Base-by-base conservation (phyloP, 345 rosid genomes). In the Moricandia moricandioides region DNA sequence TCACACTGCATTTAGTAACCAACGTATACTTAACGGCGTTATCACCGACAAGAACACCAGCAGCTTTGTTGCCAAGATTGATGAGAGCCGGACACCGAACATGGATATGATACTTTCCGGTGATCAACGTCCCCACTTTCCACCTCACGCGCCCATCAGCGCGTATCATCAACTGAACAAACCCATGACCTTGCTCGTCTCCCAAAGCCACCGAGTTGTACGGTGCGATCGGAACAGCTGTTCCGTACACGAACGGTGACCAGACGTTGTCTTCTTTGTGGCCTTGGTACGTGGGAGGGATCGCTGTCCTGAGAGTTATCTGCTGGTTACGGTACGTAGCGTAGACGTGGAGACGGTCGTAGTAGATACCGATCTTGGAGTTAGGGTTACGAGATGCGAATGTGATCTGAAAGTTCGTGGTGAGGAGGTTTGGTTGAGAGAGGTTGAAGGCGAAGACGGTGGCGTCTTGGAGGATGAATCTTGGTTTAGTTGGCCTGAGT, bases 401-500 rank as follows among this genome's bases (percentile, higher is more conserved):
- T 9, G 99, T 92, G 84, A 92, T 82, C 55, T 88, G 95, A 78
- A 96, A 83, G 83, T 78, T 89, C 76, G 91, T 84, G 13, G 98
- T 89, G 80, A 96, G 86, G 74, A 78, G 63, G 69, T 88, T 91
- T 4, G 97, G 95, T 35, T 74, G 75, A 0, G 99, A 73, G 81
- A 86, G 60, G 86, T 92, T 96, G 89, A 96, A 96, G 83, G 81
- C 84, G 78, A 70, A 88, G 66, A 96, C 89, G 73, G 98, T 96
- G 80, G 86, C 91, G 85, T 96, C 99, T 79, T 91, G 98, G 83
- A 96, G 89, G 79, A 86, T 6, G 87, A 96, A 92, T 3, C 65
- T 69, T 1, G 99, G 99, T 16, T 96, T 96, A 2, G 73, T 56
- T 0, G 99, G 99, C 11, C 83, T 87, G 52, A 92, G 92, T 65